A percentile compares a stretch with the other conserved stretches of the same genome.
phyloP scores from a whole-genome alignment of 2,329 filamentous ascomycete genomes.

The Sclerotinia minor region DNA sequence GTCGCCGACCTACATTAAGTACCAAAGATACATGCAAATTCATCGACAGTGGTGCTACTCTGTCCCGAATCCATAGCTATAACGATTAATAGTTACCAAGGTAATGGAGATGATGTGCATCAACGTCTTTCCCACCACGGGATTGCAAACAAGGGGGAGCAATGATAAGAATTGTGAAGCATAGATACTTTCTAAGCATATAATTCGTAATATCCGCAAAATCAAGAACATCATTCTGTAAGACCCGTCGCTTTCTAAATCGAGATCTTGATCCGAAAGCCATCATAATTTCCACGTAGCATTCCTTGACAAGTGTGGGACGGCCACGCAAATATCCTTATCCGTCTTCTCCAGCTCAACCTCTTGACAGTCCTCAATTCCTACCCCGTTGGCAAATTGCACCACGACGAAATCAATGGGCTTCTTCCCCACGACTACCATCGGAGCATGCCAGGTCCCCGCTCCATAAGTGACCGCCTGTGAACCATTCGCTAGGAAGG shows the following conservation, averaged over 20 bases:
- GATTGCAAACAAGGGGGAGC: background rate
- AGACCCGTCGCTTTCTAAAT: conserved; percentile 3
- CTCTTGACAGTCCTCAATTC: conserved; percentile 85
- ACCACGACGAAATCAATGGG: conserved; percentile 84
- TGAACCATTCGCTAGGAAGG: conserved; percentile 73
- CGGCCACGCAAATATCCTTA: conserved; percentile 29
- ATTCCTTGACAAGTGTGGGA: conserved; percentile 28
- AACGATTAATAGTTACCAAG: conserved; percentile 8
- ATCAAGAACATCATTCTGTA: conserved; percentile 7
- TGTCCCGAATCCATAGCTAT: background rate
- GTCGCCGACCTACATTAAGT: conserved; percentile 21
- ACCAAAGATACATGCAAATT: conserved; percentile 12
- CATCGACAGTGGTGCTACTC: conserved; percentile 17
- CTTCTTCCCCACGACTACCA: conserved; percentile 76
- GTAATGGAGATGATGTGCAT: conserved; percentile 17
- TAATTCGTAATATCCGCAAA: background rate
- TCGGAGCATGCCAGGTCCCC: conserved; percentile 93
- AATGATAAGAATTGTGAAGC: background rate
- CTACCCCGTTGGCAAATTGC: conserved; percentile 84
- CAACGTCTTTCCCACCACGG: conserved; percentile 17
- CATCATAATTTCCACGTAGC: conserved; percentile 27
- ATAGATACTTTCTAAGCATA: background rate
- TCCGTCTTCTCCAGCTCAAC: conserved; percentile 45
- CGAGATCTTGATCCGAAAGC: background rate
- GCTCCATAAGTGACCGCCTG: conserved; percentile 91